Conservation (phyloP, 2,329 filamentous ascomycete species). For the Drechmeria coniospora region DNA sequence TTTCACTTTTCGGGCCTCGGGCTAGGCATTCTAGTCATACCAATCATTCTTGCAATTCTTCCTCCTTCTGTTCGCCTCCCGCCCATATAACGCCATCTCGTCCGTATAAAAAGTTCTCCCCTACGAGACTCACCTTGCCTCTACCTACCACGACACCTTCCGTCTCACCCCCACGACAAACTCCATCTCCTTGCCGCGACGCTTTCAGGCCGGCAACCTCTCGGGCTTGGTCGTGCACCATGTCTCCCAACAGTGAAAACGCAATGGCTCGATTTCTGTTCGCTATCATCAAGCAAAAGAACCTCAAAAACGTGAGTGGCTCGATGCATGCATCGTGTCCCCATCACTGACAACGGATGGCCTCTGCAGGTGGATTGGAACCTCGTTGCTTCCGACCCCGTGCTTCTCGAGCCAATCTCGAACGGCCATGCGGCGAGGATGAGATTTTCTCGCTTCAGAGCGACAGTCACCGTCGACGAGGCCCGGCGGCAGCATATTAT, state of each 20-base stretch:
- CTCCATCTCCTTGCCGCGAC: neutral
- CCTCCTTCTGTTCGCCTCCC: no score
- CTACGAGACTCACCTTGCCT: no score
- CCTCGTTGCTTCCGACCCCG: conserved; percentile 37
- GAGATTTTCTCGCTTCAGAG: conserved; percentile 39
- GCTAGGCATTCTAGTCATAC: no score
- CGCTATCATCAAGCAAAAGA: conserved; percentile 44
- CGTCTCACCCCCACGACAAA: no score
- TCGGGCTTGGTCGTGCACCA: conserved; percentile 12
- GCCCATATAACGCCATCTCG: no score
- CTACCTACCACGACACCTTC: neutral
- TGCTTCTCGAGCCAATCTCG: conserved; percentile 36
- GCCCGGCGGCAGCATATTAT: conserved; percentile 30
- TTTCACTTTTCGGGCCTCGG: no score
- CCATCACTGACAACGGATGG: neutral
- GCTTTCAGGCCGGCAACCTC: neutral
- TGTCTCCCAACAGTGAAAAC: conserved; percentile 41
- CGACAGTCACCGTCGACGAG: conserved; percentile 30
- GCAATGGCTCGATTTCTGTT: conserved; percentile 42
- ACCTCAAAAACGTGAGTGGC: conserved; percentile 40
- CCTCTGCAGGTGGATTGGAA: conserved; percentile 40
- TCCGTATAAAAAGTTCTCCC: no score
- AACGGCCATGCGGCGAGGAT: conserved; percentile 47
- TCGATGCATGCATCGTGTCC: neutral
- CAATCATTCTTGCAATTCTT: no score